phyloP scores from a whole-genome alignment of 345 rosid species.

The Sonneratia caseolaris region DNA sequence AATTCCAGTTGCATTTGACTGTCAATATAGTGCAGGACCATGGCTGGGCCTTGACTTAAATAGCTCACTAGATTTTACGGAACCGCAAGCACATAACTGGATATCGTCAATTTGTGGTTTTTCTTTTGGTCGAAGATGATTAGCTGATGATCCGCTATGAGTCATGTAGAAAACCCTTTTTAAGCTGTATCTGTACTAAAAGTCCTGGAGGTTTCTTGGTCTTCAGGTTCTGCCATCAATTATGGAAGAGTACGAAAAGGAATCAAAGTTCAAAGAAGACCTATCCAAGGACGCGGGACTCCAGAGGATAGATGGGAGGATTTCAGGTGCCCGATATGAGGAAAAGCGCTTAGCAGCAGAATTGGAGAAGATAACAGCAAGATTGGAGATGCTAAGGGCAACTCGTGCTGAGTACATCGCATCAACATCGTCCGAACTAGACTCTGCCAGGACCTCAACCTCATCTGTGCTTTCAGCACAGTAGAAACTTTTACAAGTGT shows the following conservation, averaged over 20 bases:
- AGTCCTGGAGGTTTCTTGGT: neutral
- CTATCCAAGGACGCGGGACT: neutral
- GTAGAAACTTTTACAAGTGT: neutral
- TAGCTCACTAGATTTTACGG: too few relatives aligned
- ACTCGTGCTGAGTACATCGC: neutral
- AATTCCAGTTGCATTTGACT: too few relatives aligned
- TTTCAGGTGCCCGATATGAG: neutral
- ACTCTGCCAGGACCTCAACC: neutral
- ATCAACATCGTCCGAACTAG: neutral
- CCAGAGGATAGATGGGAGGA: slow-evolving; percentile 1
- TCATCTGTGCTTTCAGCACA: neutral
- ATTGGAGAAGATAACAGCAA: neutral
- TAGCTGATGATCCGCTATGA: too few relatives aligned
- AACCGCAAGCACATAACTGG: too few relatives aligned
- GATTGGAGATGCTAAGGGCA: neutral
- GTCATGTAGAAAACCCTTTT: too few relatives aligned
- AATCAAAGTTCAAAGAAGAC: neutral
- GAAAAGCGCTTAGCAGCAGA: slow-evolving; percentile 1
- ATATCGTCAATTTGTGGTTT: too few relatives aligned
- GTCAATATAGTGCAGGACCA: too few relatives aligned
- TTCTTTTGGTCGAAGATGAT: too few relatives aligned
- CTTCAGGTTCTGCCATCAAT: slow-evolving; percentile 4
- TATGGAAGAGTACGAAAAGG: neutral
- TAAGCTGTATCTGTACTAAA: too few relatives aligned
- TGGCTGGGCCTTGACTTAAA: too few relatives aligned